Evolutionary conservation across 2,329 filamentous ascomycete genomes (phyloP), one percentile per base, ranked within the genome.

Genomic region (Phialocephala sp.): DNA sequence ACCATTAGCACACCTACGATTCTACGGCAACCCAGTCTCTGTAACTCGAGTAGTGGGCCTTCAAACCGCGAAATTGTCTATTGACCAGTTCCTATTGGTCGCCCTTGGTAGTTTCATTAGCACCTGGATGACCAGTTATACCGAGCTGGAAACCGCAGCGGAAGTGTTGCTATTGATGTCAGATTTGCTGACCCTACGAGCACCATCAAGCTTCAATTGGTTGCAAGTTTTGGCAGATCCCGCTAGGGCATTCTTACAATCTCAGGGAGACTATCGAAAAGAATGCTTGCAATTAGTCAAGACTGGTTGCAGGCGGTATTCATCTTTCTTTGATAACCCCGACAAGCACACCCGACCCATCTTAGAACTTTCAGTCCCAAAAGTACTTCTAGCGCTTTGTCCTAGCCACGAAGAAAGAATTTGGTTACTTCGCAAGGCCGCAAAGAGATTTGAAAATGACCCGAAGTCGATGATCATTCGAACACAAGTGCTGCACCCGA

Each of bases 1-100:
- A 20, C 62, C 74, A 6, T 60, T 76, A 14, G 66, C 72, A 8
- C 62, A 73, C 57, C 62, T 76, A 2, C 59, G 66, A 55, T 71
- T 72, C 37, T 76, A 76, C 62, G 74, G 73, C 0, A 59, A 67
- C 1, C 69, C 73, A 6, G 68, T 75, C 14, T 18, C n/a, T 41
- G 37, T 41, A 41, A 32, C 27, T 32, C 9, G 43, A 47, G n/a
- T 12, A n/a, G 8, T 20, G 8, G n/a, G 12, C 8, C 14, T 18
- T 2, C 14, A 20, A 18, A 20, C 14, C 3, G 14, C 43, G 4
- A 20, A 18, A 47, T n/a, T 47, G n/a, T n/a, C 43, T 12, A n/a
- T 47, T 22, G 43, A 47, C 9, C 12, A 47, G 43, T 22, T 47
- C 8, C n/a, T n/a, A 9, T 8, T n/a, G 8, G 43, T 22, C n/a